These are phyloP conservation scores for Coniella vitis DNA, from an alignment of 2,329 filamentous ascomycete genomes.

Conservation along the genomic window DNA sequence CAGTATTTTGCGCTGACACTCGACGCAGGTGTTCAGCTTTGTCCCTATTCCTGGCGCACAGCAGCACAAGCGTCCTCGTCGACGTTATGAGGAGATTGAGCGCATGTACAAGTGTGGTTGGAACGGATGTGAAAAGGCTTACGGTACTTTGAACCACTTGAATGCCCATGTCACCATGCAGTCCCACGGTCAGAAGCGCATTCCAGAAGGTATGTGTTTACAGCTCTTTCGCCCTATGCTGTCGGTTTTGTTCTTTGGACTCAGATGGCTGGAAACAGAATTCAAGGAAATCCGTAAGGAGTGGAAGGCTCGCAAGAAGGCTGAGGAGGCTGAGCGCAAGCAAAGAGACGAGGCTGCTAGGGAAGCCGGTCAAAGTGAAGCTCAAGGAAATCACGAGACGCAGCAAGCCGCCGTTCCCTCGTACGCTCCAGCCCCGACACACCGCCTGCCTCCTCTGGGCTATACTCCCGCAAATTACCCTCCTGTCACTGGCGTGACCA, in stretches of 20 bases:
- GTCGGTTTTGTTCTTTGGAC: not conserved
- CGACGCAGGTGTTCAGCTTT: slow-evolving; percentile 82
- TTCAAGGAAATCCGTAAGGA: slow-evolving; percentile 99
- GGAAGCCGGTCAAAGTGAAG: slow-evolving; percentile 32
- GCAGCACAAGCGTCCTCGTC: slow-evolving; percentile 89
- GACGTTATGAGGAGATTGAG: slow-evolving; percentile 97
- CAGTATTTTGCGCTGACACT: slow-evolving; percentile 14
- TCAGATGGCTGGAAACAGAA: slow-evolving; percentile 49
- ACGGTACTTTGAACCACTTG: slow-evolving; percentile 92
- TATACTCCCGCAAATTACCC: slow-evolving; percentile 65
- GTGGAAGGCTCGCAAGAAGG: slow-evolving; percentile 99
- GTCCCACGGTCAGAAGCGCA: slow-evolving; percentile 87
- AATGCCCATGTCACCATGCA: slow-evolving; percentile 99
- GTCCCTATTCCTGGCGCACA: slow-evolving; percentile 95
- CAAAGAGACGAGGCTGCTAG: slow-evolving; percentile 64
- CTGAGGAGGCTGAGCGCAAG: slow-evolving; percentile 86
- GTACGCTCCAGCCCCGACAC: slow-evolving; percentile 49
- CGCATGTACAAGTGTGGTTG: slow-evolving; percentile 99
- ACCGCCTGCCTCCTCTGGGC: slow-evolving; percentile 68
- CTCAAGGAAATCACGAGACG: slow-evolving; percentile 46
- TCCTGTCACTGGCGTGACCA: slow-evolving; percentile 28
- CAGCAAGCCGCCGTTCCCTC: slow-evolving; percentile 46
- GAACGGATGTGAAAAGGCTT: slow-evolving; percentile 98
- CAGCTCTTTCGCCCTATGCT: not conserved
- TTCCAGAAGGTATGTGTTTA: slow-evolving; percentile 77